Conservation (phyloP, 306 rosid genomes). For the Corylus americana region DNA sequence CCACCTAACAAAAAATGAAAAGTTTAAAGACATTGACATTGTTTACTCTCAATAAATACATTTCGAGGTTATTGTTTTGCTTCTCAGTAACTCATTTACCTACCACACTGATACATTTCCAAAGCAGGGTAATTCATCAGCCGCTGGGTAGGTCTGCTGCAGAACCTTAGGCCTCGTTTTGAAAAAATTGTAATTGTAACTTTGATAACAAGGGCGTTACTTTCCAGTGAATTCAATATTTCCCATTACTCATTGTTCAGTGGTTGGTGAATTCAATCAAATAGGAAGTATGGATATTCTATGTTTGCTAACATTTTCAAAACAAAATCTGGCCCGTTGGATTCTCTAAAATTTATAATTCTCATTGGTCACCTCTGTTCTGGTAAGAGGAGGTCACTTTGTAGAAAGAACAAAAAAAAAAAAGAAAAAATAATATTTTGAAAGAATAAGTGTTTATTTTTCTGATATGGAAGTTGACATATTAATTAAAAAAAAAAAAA, state of each 20-base stretch:
- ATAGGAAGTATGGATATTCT: background rate
- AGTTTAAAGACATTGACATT: background rate
- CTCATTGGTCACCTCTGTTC: too few relatives aligned
- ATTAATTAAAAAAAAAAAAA: too few relatives aligned
- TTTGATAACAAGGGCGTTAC: background rate
- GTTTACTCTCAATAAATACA: slow-evolving; percentile 4
- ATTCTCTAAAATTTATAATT: too few relatives aligned
- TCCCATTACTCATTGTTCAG: background rate
- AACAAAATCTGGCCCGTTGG: too few relatives aligned
- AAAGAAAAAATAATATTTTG: too few relatives aligned
- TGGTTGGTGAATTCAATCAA: background rate
- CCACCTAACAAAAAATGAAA: slow-evolving; percentile 10
- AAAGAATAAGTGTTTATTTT: too few relatives aligned
- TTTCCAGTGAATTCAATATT: background rate
- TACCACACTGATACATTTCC: slow-evolving; percentile 7
- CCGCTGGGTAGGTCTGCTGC: background rate
- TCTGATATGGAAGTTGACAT: too few relatives aligned
- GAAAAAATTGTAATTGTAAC: background rate
- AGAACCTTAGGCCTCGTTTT: background rate
- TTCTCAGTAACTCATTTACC: background rate
- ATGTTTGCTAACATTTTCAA: too few relatives aligned
- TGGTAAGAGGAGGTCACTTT: too few relatives aligned
- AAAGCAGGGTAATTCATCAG: background rate
- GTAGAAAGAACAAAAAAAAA: too few relatives aligned
- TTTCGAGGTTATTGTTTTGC: slow-evolving; percentile 1